These are phyloP conservation scores for Russula sp. DNA, from an alignment of 768 basidiomycete species.

Conservation along the genomic window DNA sequence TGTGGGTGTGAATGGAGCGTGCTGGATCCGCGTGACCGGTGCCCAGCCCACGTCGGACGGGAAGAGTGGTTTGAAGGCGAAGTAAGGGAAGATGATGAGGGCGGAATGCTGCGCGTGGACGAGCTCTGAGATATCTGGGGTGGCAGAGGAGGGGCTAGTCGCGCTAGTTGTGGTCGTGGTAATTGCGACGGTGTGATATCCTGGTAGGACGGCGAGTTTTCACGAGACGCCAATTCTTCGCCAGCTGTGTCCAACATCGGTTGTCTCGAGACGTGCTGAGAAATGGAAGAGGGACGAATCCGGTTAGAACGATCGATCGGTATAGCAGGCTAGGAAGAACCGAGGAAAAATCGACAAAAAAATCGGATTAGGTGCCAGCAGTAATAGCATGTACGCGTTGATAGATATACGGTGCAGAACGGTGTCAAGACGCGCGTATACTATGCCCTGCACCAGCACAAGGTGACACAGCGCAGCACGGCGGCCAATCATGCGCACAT, in stretches of 20 bases:
- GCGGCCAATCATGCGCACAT: too few species aligned
- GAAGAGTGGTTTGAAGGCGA: background rate
- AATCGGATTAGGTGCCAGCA: background rate
- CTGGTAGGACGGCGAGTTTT: background rate
- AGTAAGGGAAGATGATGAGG: constrained; percentile 8
- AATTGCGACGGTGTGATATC: background rate
- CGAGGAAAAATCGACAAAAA: too few species aligned
- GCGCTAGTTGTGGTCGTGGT: background rate
- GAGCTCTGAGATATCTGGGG: constrained; percentile 3
- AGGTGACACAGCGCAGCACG: too few species aligned
- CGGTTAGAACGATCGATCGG: background rate
- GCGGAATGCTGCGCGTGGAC: constrained; percentile 14
- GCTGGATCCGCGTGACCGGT: constrained; percentile 2
- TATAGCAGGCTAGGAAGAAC: background rate
- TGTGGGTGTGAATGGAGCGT: background rate
- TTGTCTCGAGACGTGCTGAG: constrained; percentile 1
- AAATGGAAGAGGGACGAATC: background rate
- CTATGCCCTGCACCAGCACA: too few species aligned
- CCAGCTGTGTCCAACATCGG: background rate
- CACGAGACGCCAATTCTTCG: background rate
- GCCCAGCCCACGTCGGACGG: background rate
- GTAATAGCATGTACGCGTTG: background rate
- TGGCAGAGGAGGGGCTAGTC: background rate
- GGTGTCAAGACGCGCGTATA: too few species aligned
- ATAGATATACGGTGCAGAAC: too few species aligned